Evolutionary conservation across 495 filamentous ascomycete species (phyloP), one percentile per base, ranked within the genome.

Genomic region (Neurospora sp.): DNA sequence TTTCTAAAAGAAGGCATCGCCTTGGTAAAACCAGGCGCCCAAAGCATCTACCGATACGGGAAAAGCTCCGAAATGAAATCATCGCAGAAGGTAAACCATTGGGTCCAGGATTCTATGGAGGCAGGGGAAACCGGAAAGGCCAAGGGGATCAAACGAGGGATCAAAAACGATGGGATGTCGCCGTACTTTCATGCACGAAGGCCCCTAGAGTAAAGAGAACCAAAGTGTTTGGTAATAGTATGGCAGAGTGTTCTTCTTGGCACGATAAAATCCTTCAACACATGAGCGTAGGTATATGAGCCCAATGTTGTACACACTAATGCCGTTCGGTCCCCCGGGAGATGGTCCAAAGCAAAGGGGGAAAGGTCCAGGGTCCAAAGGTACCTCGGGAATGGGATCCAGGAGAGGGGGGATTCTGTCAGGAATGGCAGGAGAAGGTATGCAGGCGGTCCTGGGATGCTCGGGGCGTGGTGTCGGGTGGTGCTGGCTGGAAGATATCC

Each of bases 251-350:
- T 86, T 84, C 81, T 81, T 99, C 90, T 98, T 86, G 96, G 96
- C 96, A 99, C 93, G 94, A 91, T 90, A 86, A 86, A 87, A 92
- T 95, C 96, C 96, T 98, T 98, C 95, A 98, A 93, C 92, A 90
- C 80, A 70, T 84, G 87, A 89, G 89, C 92, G 94, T 92, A 83
- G 88, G 81, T 72, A 84, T n/a, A 54, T 31, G 42, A 84, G 86
- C 88, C 88, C 88, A 88, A 86, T 88, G 94, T 93, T 98, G 96
- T 99, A 99, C 96, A 99, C 96, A 99, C 94, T 93, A 91, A 97
- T 99, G 96, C 96, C 96, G 81, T 87, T 82, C 72, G 76, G 44
- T 35, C 54, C 54, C 54, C 54, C 44, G 44, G 44, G 35, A 4
- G 3, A 35, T 35, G 35, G 4, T 35, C 35, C 35, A 35, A 35